Base-by-base conservation (phyloP, 257 asterid species). In the Galeopsis tetrahit region DNA sequence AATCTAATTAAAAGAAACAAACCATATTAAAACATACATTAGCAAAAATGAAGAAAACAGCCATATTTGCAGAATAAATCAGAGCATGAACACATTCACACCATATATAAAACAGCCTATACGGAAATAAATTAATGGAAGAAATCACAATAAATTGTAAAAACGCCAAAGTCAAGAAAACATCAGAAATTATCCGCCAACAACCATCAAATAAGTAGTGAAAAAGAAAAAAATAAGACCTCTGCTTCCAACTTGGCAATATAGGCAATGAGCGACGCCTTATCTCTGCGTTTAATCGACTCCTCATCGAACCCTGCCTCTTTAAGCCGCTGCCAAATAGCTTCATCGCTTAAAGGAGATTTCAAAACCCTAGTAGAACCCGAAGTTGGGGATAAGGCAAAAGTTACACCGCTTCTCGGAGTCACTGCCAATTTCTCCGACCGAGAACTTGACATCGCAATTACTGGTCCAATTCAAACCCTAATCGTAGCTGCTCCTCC, bases 281-380 rank as follows among this genome's bases (percentile, higher is more conserved):
- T 95, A 70, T 95, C 99, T 66, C 96, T 84, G 53, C 96, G 97
- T 70, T 90, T 90, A 79, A 95, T 84, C 35, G 97, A 87, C 48
- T 95, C 98, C 76, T 95, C 98, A 71, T 92, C 98, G 63, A 95
- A 88, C 3, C 98, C 99, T 2, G 96, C 96, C 44, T 95, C 97
- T 69, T 84, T 83, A 44, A 95, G 88, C 66, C 93, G 83, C 75
- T 82, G 90, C 98, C 98, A 92, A 6, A 95, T 80, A 10, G 76
- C 84, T 59, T 89, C 98, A 60, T 92, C 98, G 62, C 79, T 89
- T 69, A 90, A 82, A 59, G 97, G 96, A 58, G 89, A 82, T 66
- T 79, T 83, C 75, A 83, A 75, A 83, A 82, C 92, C 93, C 93
- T 81, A 76, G 79, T 74, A 1, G 89, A 80, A 43, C 71, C 80